Evolutionary conservation across 2,329 filamentous ascomycete species (phyloP).

Genomic region (Clathrospora elynae): DNA sequence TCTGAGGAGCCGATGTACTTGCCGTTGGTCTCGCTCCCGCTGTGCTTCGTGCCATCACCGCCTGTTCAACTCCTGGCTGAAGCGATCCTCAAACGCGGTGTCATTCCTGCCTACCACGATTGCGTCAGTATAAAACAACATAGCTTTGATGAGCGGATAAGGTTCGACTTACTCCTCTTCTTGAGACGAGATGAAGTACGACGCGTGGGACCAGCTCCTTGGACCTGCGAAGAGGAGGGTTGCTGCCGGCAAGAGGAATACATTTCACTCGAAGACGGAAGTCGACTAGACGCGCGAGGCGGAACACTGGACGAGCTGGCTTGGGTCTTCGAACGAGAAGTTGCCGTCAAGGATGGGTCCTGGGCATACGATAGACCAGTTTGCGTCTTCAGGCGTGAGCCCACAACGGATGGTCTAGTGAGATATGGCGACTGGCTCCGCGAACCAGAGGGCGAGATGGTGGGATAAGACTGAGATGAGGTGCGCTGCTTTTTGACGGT

Average conservation of each 20-base stretch:
- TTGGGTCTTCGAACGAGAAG: background rate
- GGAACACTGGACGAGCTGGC: background rate
- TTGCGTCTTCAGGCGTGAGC: background rate
- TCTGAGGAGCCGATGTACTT: too few relatives aligned
- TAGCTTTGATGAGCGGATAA: too few relatives aligned
- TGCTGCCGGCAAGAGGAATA: slow-evolving; percentile 4
- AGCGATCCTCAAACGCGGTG: slow-evolving; percentile 9
- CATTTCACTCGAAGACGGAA: background rate
- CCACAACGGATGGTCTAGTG: background rate
- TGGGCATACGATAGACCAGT: background rate
- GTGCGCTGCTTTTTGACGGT: slow-evolving; percentile 17
- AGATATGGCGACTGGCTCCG: background rate
- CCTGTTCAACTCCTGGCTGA: slow-evolving; percentile 12
- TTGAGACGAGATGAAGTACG: slow-evolving; percentile 8
- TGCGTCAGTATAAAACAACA: background rate
- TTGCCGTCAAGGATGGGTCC: background rate
- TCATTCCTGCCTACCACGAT: slow-evolving; percentile 7
- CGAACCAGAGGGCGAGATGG: background rate
- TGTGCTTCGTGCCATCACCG: background rate
- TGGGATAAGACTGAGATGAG: slow-evolving; percentile 3
- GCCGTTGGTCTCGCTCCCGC: too few relatives aligned
- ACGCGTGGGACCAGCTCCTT: background rate
- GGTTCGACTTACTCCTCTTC: slow-evolving; percentile 9
- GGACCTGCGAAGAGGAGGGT: background rate
- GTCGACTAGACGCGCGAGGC: background rate